Base-by-base conservation (phyloP, 495 filamentous ascomycete genomes). In the Xylaria palmicola region DNA sequence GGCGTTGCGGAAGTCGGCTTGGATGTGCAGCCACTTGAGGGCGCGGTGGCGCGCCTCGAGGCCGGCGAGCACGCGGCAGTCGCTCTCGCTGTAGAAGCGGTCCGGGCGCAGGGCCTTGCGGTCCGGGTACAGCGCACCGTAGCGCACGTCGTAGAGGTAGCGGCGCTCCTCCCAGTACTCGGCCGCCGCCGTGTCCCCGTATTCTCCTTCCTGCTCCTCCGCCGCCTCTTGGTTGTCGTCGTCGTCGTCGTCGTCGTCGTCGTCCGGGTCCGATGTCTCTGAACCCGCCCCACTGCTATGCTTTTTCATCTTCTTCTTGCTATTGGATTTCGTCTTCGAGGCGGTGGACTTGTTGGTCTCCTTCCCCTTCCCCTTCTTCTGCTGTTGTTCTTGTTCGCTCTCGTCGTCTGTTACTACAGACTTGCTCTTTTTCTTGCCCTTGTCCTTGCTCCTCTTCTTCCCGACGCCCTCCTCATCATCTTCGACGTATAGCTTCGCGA, bases 1-100 rank as follows among this genome's bases (percentile, higher is more conserved):
- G 47, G 64, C 57, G 40, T 73, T 74, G 34, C 65, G 74, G 64
- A 78, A 77, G 0, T 59, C 68, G 27, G 68, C 59, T 37, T 73
- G 66, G 26, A 77, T 65, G 6, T 67, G 30, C 22, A 73, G 54
- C 68, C 70, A 75, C 57, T 69, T 74, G 36, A 67, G 40, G 39
- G 63, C 53, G 7, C 48, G 48, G 49, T 69, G 62, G 24, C 61
- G 59, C 7, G 58, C 64, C 53, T 70, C 69, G 54, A 74, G 30
- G 9, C 65, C 49, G 19, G 71, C 68, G 6, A 78, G 64, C 0
- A 71, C 37, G 17, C 62, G 56, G 62, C 69, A 72, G 51, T 76
- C 74, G 17, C 52, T 56, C 24, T 54, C 51, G 47, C 39, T 69
- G 54, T 62, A 76, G 39, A 56, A 40, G 12, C 52, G 9, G 59